Evolutionary conservation across 768 basidiomycete genomes (phyloP).

Genomic region (Podaxis sp.): DNA sequence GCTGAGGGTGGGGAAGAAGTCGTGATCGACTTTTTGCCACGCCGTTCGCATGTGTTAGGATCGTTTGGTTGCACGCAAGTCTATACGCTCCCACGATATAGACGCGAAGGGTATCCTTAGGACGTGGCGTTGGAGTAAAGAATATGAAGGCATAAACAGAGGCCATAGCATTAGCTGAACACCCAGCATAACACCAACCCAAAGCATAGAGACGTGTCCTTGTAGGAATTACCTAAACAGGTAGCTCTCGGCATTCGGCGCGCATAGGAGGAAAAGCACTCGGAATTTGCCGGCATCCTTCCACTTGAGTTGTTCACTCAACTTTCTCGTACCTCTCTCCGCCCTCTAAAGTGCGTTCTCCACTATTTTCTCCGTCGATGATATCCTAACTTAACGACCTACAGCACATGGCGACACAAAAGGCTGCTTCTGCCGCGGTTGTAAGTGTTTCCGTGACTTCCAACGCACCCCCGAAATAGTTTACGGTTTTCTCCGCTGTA

Average conservation of each 20-base stretch:
- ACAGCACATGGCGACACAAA: conserved; percentile 55
- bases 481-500: conserved; percentile 26
- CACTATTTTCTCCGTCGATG: background rate
- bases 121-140: background rate
- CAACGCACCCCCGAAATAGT: conserved; percentile 20
- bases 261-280: conserved; percentile 26
- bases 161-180: background rate
- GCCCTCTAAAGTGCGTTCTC: conserved; percentile 21
- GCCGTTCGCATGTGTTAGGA: background rate
- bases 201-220: background rate
- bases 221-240: background rate
- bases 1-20: background rate
- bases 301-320: conserved; percentile 13
- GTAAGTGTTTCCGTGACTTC: conserved; percentile 30
- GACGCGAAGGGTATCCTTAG: background rate
- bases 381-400: conserved; percentile 10
- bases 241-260: conserved; percentile 27
- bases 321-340: conserved; percentile 12
- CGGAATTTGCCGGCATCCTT: conserved; percentile 33
- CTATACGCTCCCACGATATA: background rate
- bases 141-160: too few species aligned
- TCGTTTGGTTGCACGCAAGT: background rate
- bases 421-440: conserved; percentile 65
- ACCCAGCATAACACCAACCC: too few species aligned
- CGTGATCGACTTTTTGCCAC: background rate